Base-by-base conservation (phyloP, 78 protist species). In the Guillardia theta region DNA sequence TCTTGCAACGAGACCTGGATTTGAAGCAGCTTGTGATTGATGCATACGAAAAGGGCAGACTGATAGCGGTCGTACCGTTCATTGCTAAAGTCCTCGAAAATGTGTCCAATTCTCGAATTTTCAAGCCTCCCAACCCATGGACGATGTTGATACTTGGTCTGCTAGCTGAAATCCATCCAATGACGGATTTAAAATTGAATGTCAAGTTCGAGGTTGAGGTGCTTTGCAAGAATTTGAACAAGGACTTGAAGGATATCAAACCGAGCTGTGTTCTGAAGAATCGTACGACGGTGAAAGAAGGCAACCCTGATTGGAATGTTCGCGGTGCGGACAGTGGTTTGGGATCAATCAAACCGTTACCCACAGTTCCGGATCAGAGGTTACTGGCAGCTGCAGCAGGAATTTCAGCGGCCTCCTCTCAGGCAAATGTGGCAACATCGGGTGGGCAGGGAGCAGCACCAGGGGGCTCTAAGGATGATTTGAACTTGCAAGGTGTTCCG, bases 51-150 rank as follows among this genome's bases (percentile, higher is more conserved):
- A 30, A 92, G 37, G 98, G 97, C 15, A 47, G 94, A 0, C 88
- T 98, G 36, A 93, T 96, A 43, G 97, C 97, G 0, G 98, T 98
- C 18, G 93, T 99, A 12, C 99, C 99, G 21, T 99, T 99, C 53
- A 98, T 98, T 4, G 80, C 97, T 37, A 97, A 99, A 96, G 95
- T 98, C 12, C 94, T 99, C 45, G 98, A 97, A 41, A 36, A 58
- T 19, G 30, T 77, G 94, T 0, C 44, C 15, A 30, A 90, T 15
- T 54, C 92, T 10, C 48, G 50, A 41, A 62, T 94, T 8, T 99
- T 99, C 95, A 33, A 37, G 46, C 99, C 98, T 8, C 99, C 99
- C 95, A 98, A 98, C 94, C 99, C 99, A 6, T 99, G 99, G 99
- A 44, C 96, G 10, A 97, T 97, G 97, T 97, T 95, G 24, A 93